Evolutionary conservation across 257 asterid species (phyloP).

Genomic region (Jaltomata sinuosa): DNA sequence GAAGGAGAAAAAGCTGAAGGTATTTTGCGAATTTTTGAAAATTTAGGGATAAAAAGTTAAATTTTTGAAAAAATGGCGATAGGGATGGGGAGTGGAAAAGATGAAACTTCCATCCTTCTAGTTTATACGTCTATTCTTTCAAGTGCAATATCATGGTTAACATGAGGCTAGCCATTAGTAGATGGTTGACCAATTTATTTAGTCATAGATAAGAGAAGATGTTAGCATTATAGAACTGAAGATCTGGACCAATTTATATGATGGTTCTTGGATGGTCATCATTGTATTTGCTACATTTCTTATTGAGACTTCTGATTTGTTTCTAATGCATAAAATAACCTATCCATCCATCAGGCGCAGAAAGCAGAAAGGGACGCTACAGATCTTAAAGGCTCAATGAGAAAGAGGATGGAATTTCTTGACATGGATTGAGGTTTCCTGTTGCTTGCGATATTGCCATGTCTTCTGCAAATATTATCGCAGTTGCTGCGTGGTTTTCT

Average conservation of each 20-base stretch:
- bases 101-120: background rate
- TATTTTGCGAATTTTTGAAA: background rate
- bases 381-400: slow-evolving; percentile 86
- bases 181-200: background rate
- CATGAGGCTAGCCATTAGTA: background rate
- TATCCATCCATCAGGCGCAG: slow-evolving; percentile 58
- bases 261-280: background rate
- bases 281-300: background rate
- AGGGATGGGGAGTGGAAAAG: background rate
- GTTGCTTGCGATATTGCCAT: background rate
- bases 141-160: background rate
- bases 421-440: slow-evolving; percentile 61
- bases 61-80: background rate
- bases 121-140: background rate
- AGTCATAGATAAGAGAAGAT: background rate
- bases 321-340: background rate
- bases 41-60: background rate
- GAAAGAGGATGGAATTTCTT: slow-evolving; percentile 94
- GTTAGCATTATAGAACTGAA: background rate
- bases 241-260: background rate
- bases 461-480: slow-evolving; percentile 32
- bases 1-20: background rate
- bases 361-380: slow-evolving; percentile 81
- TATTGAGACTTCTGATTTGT: background rate
- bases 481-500: slow-evolving; percentile 7